Conservation (phyloP, 2,329 filamentous ascomycete species). For the Apiospora marii region DNA sequence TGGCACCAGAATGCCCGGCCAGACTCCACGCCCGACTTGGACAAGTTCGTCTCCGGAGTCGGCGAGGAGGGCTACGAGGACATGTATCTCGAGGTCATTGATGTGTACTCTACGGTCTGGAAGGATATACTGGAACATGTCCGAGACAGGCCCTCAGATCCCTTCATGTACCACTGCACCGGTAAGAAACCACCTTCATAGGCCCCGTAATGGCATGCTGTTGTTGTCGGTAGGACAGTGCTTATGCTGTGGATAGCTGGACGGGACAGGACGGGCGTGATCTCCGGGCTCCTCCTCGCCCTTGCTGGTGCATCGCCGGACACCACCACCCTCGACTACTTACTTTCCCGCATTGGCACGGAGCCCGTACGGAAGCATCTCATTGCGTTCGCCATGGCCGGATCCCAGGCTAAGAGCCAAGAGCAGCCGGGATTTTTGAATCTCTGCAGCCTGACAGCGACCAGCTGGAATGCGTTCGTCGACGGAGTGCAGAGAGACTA, state of each 20-base stretch:
- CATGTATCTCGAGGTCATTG: constrained; percentile 57
- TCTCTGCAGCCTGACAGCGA: constrained; percentile 51
- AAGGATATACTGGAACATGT: constrained; percentile 56
- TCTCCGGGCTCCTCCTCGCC: constrained; percentile 58
- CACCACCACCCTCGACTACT: constrained; percentile 56
- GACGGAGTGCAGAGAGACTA: constrained; percentile 52
- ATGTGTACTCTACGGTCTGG: constrained; percentile 52
- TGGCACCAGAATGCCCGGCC: constrained; percentile 49
- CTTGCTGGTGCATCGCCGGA: constrained; percentile 56
- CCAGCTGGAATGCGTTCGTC: constrained; percentile 56
- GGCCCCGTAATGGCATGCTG: not conserved
- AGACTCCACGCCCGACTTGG: constrained; percentile 48
- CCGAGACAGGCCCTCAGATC: constrained; percentile 52
- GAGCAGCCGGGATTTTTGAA: constrained; percentile 59
- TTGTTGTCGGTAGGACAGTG: not conserved
- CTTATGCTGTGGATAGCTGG: constrained; percentile 49
- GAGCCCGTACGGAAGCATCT: constrained; percentile 60
- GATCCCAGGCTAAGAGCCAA: constrained; percentile 44
- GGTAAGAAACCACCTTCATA: constrained; percentile 43
- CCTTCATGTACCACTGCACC: constrained; percentile 62
- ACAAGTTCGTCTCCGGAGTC: constrained; percentile 52
- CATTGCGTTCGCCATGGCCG: constrained; percentile 49
- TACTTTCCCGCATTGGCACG: constrained; percentile 61
- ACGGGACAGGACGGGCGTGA: constrained; percentile 61
- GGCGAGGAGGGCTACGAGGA: constrained; percentile 53